Evolutionary conservation across 345 rosid genomes (phyloP).

Genomic region (Populus ilicifolia): DNA sequence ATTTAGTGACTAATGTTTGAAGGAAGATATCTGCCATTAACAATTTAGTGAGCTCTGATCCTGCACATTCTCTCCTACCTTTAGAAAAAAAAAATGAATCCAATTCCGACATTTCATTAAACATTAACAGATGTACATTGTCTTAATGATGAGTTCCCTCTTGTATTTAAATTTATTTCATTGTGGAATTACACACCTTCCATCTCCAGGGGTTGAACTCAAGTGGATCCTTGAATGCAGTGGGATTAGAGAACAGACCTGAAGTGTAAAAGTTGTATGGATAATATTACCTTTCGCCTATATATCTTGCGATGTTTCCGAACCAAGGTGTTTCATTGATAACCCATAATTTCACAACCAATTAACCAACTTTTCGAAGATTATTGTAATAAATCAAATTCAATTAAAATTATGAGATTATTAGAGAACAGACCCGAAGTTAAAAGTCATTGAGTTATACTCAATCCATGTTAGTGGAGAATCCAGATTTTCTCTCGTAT

Average conservation of each 20-base stretch:
- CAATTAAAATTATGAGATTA: not conserved
- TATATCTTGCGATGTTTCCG: slow-evolving; percentile 22
- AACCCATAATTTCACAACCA: not conserved
- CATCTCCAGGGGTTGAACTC: slow-evolving; percentile 30
- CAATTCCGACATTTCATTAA: slow-evolving; percentile 1
- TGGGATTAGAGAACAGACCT: slow-evolving; percentile 10
- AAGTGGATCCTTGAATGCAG: slow-evolving; percentile 19
- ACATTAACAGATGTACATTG: not conserved
- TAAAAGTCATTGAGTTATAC: slow-evolving; percentile 36
- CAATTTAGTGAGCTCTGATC: slow-evolving; percentile 22
- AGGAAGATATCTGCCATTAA: slow-evolving; percentile 13
- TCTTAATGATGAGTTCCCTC: too few species aligned
- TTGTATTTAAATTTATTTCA: not conserved
- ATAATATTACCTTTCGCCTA: slow-evolving; percentile 11
- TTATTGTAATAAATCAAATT: not conserved
- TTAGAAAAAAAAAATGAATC: slow-evolving; percentile 8
- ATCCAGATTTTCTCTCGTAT: slow-evolving; percentile 11
- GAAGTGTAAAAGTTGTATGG: too few species aligned
- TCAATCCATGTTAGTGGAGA: slow-evolving; percentile 39
- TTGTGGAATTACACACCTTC: slow-evolving; percentile 8
- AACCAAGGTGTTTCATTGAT: slow-evolving; percentile 25
- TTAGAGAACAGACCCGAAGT: slow-evolving; percentile 18
- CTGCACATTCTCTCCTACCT: slow-evolving; percentile 27
- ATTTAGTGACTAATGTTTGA: slow-evolving; percentile 30
- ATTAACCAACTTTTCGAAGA: not conserved